Evolutionary conservation across 23 red algal genomes (phyloP).

Genomic region (Pyropia yezoensis): DNA sequence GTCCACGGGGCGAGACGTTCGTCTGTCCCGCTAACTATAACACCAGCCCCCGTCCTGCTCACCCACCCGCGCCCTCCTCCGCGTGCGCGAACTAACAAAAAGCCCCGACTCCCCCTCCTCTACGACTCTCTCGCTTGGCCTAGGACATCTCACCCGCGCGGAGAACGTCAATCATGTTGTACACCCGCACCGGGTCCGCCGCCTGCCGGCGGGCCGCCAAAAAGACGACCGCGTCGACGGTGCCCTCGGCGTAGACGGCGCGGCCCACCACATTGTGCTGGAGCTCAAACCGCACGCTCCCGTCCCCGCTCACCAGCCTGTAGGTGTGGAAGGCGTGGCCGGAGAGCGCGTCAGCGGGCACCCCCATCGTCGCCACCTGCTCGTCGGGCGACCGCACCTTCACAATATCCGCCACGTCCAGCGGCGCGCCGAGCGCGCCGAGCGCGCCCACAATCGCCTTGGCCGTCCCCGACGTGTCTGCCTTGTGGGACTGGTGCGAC

Average conservation of each 20-base stretch:
- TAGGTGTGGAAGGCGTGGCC: slow-evolving; percentile 99
- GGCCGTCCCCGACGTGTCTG: slow-evolving; percentile 93
- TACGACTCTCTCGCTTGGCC: no score
- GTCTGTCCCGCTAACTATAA: no score
- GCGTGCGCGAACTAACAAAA: no score
- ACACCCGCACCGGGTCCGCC: slow-evolving; percentile 20
- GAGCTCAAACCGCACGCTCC: slow-evolving; percentile 75
- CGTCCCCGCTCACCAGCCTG: slow-evolving; percentile 73
- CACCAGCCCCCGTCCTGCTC: no score
- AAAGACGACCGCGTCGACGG: slow-evolving; percentile 89
- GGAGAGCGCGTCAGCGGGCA: slow-evolving; percentile 63
- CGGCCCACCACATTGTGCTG: slow-evolving; percentile 96
- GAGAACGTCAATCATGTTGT: slow-evolving; percentile 89
- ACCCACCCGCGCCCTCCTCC: no score
- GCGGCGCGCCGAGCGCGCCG: slow-evolving; percentile 47
- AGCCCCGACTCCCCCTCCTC: no score
- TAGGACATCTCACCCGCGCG: slow-evolving; percentile 67
- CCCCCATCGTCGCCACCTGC: slow-evolving; percentile 46
- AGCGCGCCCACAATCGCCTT: slow-evolving; percentile 76
- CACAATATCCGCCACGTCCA: slow-evolving; percentile 56
- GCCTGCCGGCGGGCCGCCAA: slow-evolving; percentile 29
- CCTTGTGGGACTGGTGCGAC: slow-evolving; percentile 82
- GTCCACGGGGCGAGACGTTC: no score
- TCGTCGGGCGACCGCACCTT: slow-evolving; percentile 51
- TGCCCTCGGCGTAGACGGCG: slow-evolving; percentile 85